A percentile compares a stretch with the other conserved stretches of the same genome.
phyloP scores from a whole-genome alignment of 192 early-diverging fungal genomes.

The Allomyces arbusculus region DNA sequence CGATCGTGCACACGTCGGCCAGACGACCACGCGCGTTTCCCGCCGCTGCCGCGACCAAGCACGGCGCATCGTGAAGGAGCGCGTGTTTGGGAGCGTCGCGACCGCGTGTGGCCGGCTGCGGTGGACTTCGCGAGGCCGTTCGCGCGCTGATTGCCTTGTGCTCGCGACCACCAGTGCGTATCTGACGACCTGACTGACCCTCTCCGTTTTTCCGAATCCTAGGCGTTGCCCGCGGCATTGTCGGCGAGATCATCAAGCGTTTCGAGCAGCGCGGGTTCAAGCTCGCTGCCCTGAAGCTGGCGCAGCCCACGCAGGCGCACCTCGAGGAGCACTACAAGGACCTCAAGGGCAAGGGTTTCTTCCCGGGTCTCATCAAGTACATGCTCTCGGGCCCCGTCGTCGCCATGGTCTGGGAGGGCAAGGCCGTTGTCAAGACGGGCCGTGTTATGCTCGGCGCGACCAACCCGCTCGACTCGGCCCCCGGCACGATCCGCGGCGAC shows the following conservation, averaged over 20 bases:
- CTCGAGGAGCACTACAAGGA: slow-evolving; percentile 68
- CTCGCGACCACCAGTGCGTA: too few relatives aligned
- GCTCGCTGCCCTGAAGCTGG: slow-evolving; percentile 62
- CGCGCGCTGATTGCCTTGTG: too few relatives aligned
- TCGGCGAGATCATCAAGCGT: slow-evolving; percentile 81
- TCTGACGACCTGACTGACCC: too few relatives aligned
- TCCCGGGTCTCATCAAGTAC: slow-evolving; percentile 56
- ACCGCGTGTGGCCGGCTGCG: too few relatives aligned
- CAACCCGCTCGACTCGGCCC: slow-evolving; percentile 70
- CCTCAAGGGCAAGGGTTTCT: slow-evolving; percentile 67
- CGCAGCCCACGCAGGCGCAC: slow-evolving; percentile 45
- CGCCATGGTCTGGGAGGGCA: slow-evolving; percentile 84
- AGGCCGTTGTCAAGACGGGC: slow-evolving; percentile 75
- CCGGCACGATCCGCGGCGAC: slow-evolving; percentile 93
- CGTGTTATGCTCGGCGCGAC: slow-evolving; percentile 74
- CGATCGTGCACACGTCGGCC: slow-evolving; percentile 3
- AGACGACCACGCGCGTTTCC: not conserved
- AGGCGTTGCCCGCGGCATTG: slow-evolving; percentile 59
- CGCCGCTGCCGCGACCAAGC: too few relatives aligned
- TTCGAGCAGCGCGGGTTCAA: slow-evolving; percentile 83
- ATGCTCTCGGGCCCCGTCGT: slow-evolving; percentile 89
- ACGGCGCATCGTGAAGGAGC: too few relatives aligned
- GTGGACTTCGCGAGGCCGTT: too few relatives aligned
- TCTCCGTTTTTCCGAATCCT: not conserved
- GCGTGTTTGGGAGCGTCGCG: too few relatives aligned